These are phyloP conservation scores for Colletotrichum lini DNA, from an alignment of 2,329 filamentous ascomycete species.

Conservation along the genomic window DNA sequence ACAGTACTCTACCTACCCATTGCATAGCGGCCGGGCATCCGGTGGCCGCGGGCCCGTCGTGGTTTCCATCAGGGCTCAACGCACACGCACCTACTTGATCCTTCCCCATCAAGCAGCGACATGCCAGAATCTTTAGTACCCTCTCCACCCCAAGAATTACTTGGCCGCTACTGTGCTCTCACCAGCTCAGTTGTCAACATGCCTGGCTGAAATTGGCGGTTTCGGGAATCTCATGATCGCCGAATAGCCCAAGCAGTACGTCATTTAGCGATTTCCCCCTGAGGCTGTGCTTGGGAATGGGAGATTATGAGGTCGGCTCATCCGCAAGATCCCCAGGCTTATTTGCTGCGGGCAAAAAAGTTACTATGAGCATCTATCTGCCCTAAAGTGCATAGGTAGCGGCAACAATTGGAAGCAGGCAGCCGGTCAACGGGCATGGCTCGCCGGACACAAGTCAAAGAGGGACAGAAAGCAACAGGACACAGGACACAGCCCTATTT, in stretches of 20 bases:
- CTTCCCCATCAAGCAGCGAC: conserved; percentile 33
- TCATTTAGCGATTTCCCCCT: conserved; percentile 27
- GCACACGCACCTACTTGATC: conserved; percentile 8
- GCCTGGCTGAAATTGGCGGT: conserved; percentile 7
- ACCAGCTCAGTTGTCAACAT: conserved; percentile 7
- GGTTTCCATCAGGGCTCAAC: neutral
- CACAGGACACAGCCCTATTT: conserved; percentile 30
- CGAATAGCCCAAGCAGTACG: conserved; percentile 18
- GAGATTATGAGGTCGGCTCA: conserved; percentile 29
- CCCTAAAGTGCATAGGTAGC: neutral
- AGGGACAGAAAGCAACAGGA: neutral
- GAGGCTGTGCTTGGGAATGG: conserved; percentile 32
- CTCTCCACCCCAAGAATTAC: conserved; percentile 8
- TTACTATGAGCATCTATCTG: neutral
- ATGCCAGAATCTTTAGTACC: conserved; percentile 11
- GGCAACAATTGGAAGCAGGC: neutral
- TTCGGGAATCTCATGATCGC: conserved; percentile 17
- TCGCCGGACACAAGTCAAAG: conserved; percentile 8
- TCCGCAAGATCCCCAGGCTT: neutral
- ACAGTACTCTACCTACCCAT: neutral
- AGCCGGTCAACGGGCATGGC: conserved; percentile 18
- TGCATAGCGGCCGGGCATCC: conserved; percentile 6
- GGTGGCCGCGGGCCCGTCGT: conserved; percentile 10
- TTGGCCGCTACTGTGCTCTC: conserved; percentile 1
- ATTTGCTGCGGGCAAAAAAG: neutral